Evolutionary conservation across 2,329 filamentous ascomycete species (phyloP).

Genomic region (Mycogone perniciosa): DNA sequence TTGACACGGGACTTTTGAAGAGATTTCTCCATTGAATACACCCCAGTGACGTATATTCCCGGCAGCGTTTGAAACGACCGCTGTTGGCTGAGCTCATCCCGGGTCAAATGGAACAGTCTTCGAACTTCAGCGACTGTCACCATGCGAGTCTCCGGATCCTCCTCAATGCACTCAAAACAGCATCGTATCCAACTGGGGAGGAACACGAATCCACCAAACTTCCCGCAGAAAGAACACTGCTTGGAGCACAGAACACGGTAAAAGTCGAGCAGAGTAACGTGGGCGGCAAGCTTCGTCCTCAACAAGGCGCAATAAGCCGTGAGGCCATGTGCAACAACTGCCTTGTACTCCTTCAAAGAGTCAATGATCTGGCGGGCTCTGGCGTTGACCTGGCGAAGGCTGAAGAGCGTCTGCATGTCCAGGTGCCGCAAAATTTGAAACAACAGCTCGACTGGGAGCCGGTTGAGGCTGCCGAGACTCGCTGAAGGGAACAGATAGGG

Average conservation of each 20-base stretch:
- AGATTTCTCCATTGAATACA: constrained; percentile 2
- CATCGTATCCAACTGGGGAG: constrained; percentile 9
- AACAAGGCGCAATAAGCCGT: constrained; percentile 8
- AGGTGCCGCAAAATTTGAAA: constrained; percentile 6
- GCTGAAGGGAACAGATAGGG: not conserved
- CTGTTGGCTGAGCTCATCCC: constrained; percentile 2
- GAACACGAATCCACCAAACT: constrained; percentile 11
- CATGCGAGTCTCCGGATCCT: constrained; percentile 9
- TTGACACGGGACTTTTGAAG: constrained; percentile 1
- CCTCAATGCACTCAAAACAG: constrained; percentile 10
- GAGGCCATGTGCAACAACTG: constrained; percentile 2
- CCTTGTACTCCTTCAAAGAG: constrained; percentile 13
- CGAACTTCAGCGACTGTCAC: constrained; percentile 5
- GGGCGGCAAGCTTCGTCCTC: constrained; percentile 2
- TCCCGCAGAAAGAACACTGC: constrained; percentile 9
- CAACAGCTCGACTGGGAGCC: constrained; percentile 4
- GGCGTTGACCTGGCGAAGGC: constrained; percentile 6
- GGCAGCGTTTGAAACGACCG: constrained; percentile 5
- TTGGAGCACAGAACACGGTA: constrained; percentile 1
- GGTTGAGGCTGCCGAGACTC: constrained; percentile 1
- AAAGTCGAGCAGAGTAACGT: constrained; percentile 8
- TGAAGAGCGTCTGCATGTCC: constrained; percentile 9
- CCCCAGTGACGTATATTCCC: not conserved
- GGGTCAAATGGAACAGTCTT: constrained; percentile 6
- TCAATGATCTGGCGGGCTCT: constrained; percentile 1